Conservation (phyloP, 1,284 basidiomycete species). For the Cutaneotrichosporon dermatis region DNA sequence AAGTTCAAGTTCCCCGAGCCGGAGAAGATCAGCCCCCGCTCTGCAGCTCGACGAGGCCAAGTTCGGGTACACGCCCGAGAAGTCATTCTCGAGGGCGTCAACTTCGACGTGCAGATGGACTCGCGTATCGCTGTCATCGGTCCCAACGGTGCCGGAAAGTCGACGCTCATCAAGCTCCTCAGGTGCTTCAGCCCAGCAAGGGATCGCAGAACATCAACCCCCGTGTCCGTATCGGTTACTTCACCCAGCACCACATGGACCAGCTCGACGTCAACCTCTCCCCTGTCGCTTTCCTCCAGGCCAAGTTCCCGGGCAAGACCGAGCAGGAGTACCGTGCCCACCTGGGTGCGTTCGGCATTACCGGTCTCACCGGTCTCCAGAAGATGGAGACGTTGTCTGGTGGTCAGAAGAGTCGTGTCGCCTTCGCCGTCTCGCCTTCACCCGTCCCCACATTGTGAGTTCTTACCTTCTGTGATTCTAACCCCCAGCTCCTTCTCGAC, state of each 20-base stretch:
- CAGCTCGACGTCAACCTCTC: constrained; percentile 77
- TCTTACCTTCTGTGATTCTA: neutral
- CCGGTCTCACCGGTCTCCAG: constrained; percentile 77
- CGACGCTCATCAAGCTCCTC: constrained; percentile 74
- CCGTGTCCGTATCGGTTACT: constrained; percentile 84
- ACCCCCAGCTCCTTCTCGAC: constrained; percentile 64
- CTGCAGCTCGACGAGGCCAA: constrained; percentile 88
- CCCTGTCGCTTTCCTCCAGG: constrained; percentile 87
- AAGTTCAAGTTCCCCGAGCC: constrained; percentile 90
- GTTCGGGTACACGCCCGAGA: constrained; percentile 84
- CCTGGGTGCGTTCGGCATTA: constrained; percentile 97
- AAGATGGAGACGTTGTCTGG: constrained; percentile 59
- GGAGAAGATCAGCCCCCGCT: constrained; percentile 96
- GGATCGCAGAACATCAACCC: constrained; percentile 89
- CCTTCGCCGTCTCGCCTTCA: constrained; percentile 87
- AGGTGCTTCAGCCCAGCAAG: constrained; percentile 80
- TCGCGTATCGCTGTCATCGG: constrained; percentile 88
- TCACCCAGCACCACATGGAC: constrained; percentile 97
- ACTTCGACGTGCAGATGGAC: constrained; percentile 86
- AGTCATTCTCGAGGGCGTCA: constrained; percentile 73
- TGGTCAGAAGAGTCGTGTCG: constrained; percentile 95
- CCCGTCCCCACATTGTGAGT: constrained; percentile 67
- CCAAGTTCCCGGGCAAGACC: constrained; percentile 85
- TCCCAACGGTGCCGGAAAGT: constrained; percentile 56
- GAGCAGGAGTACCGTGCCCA: constrained; percentile 95